phyloP scores from a whole-genome alignment of 768 basidiomycete species.

The Lenzites betulinus region DNA sequence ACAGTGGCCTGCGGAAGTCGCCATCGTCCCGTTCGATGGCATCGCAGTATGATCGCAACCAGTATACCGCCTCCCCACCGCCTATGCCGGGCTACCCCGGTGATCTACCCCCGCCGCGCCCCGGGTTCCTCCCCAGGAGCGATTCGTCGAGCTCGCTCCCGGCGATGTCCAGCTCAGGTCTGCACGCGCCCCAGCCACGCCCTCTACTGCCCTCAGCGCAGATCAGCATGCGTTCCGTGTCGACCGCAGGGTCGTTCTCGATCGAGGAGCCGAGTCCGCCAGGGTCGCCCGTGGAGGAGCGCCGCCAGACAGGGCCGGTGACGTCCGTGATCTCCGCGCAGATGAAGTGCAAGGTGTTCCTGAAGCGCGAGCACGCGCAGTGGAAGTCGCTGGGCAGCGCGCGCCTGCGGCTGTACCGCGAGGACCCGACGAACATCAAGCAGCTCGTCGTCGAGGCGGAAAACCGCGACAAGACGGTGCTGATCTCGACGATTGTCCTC shows the following conservation, averaged over 20 bases:
- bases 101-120: slow-evolving; percentile 33
- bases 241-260: slow-evolving; percentile 48
- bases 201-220: slow-evolving; percentile 67
- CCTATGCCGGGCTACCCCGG: slow-evolving; percentile 43
- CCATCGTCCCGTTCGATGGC: slow-evolving; percentile 61
- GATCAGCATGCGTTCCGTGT: slow-evolving; percentile 50
- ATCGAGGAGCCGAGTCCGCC: slow-evolving; percentile 82
- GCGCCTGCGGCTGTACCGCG: slow-evolving; percentile 82
- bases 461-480: slow-evolving; percentile 66
- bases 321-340: slow-evolving; percentile 80
- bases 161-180: slow-evolving; percentile 24
- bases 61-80: slow-evolving; percentile 36
- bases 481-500: slow-evolving; percentile 95
- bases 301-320: slow-evolving; percentile 60
- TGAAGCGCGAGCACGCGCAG: slow-evolving; percentile 94
- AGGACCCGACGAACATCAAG: slow-evolving; percentile 87
- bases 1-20: slow-evolving; percentile 48
- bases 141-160: slow-evolving; percentile 33
- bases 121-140: slow-evolving; percentile 27
- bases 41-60: slow-evolving; percentile 43
- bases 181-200: slow-evolving; percentile 39
- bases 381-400: slow-evolving; percentile 96
- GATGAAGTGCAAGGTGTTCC: slow-evolving; percentile 98
- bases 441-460: slow-evolving; percentile 95
- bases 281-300: slow-evolving; percentile 69